Evolutionary conservation across 2,329 filamentous ascomycete species (phyloP).

Genomic region (Sporothrix protearum): DNA sequence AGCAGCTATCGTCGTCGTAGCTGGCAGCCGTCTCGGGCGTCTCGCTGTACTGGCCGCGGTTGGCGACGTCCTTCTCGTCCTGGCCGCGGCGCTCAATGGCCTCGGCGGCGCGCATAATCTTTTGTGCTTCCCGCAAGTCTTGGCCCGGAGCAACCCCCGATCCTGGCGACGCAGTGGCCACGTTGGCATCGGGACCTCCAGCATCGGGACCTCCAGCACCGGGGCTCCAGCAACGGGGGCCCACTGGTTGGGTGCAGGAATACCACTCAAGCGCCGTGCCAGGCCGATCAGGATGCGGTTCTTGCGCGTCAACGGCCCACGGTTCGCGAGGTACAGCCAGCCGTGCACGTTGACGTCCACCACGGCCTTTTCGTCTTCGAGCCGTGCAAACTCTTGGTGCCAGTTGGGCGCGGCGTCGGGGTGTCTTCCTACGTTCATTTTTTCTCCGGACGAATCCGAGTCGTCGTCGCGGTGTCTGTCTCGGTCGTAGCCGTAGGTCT

Average conservation of each 20-base stretch:
- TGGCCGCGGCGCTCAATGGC: constrained; percentile 70
- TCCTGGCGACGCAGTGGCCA: constrained; percentile 27
- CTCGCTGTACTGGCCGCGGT: constrained; percentile 71
- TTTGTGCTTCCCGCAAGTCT: constrained; percentile 55
- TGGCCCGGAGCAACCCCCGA: constrained; percentile 34
- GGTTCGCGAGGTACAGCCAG: constrained; percentile 88
- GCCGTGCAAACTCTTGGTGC: constrained; percentile 71
- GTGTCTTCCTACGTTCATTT: constrained; percentile 7
- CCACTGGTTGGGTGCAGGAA: constrained; percentile 59
- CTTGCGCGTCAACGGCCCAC: constrained; percentile 78
- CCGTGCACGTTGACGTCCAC: constrained; percentile 93
- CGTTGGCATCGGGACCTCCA: constrained; percentile 33
- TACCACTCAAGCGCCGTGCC: constrained; percentile 80
- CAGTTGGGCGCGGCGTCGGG: constrained; percentile 50
- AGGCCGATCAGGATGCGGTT: constrained; percentile 84
- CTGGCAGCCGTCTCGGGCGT: constrained; percentile 39
- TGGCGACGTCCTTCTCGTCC: constrained; percentile 66
- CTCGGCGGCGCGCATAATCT: constrained; percentile 70
- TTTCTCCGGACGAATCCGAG: not conserved
- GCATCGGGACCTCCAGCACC: constrained; percentile 39
- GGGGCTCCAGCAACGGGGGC: constrained; percentile 38
- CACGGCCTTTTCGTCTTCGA: constrained; percentile 77
- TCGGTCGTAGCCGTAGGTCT: not conserved
- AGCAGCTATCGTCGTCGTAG: constrained; percentile 43
- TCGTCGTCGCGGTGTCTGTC: not conserved